A percentile compares a stretch with the other conserved stretches of the same genome.
Conservation (phyloP, 2,329 filamentous ascomycete genomes). For the Venturia aucupariae region DNA sequence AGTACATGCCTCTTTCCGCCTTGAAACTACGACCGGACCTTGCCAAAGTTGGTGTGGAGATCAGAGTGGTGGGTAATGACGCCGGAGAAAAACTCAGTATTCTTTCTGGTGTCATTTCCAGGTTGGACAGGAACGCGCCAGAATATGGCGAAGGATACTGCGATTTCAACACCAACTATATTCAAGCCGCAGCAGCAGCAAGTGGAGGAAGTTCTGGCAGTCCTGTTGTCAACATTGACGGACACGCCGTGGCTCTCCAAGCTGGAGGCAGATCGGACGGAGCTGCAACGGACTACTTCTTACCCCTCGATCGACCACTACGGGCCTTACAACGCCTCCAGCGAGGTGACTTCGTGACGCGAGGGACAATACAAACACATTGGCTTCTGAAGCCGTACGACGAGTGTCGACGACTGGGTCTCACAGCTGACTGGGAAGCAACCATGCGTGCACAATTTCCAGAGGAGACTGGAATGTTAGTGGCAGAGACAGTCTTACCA, state of each 20-base stretch:
- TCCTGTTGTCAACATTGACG: conserved; percentile 93
- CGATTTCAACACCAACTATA: conserved; percentile 95
- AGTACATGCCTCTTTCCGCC: conserved; percentile 86
- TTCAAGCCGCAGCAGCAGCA: conserved; percentile 92
- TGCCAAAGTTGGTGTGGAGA: conserved; percentile 74
- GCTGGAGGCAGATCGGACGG: conserved; percentile 90
- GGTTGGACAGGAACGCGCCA: conserved; percentile 89
- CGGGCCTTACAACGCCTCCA: conserved; percentile 82
- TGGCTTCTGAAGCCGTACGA: conserved; percentile 97
- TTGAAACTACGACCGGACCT: conserved; percentile 75
- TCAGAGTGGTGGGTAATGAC: conserved; percentile 95
- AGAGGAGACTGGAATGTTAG: conserved; percentile 91
- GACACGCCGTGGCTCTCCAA: conserved; percentile 83
- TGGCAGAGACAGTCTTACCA: conserved; percentile 89
- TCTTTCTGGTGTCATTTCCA: conserved; percentile 91
- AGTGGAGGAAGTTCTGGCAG: conserved; percentile 97
- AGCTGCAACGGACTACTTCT: conserved; percentile 94
- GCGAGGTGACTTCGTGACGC: conserved; percentile 62
- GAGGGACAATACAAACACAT: conserved; percentile 96
- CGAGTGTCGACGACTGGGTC: conserved; percentile 81
- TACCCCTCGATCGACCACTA: conserved; percentile 82
- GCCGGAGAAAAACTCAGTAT: conserved; percentile 98
- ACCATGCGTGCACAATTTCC: conserved; percentile 76
- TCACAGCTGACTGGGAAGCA: conserved; percentile 79
- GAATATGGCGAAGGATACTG: conserved; percentile 98